Percentiles rank a stretch among this genome's conserved stretches.
These are phyloP conservation scores for Colletotrichum siamense DNA, from an alignment of 2,329 filamentous ascomycete species.

Conservation along the genomic window DNA sequence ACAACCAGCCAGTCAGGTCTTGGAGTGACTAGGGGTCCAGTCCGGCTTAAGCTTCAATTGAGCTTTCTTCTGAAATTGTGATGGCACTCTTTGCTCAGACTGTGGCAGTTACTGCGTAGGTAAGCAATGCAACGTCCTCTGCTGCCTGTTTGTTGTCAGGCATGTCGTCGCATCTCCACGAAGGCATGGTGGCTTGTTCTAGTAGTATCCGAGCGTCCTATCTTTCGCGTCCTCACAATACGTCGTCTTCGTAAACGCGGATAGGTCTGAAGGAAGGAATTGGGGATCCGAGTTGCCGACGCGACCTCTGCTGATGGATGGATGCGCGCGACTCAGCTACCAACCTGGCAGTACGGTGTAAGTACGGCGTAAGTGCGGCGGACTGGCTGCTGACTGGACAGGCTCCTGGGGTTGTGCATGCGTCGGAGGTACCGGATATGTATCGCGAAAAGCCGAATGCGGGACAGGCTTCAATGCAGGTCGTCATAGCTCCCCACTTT, in stretches of 20 bases:
- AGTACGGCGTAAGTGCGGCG: neutral
- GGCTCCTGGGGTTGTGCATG: neutral
- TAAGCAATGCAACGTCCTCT: neutral
- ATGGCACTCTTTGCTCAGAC: neutral
- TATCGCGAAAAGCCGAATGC: slow-evolving; percentile 17
- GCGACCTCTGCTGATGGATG: neutral
- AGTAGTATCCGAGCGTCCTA: neutral
- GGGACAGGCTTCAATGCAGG: slow-evolving; percentile 20
- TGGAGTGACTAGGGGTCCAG: neutral
- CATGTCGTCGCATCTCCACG: neutral
- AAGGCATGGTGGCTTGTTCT: neutral
- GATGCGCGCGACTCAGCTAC: neutral
- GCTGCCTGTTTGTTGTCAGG: neutral
- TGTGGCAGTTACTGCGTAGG: neutral
- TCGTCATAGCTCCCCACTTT: slow-evolving; percentile 23
- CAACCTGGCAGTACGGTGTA: neutral
- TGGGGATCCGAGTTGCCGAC: neutral
- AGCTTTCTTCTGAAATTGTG: neutral
- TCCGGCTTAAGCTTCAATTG: neutral
- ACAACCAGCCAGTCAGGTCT: neutral
- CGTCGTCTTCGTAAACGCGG: neutral
- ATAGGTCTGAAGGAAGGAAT: neutral
- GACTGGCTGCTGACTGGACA: neutral
- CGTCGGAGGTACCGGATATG: slow-evolving; percentile 15
- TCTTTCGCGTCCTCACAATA: neutral